Percentiles rank a stretch among this genome's conserved stretches.
These are phyloP conservation scores for Theobroma grandiflorum DNA, from an alignment of 441 rosid genomes.

Conservation along the genomic window DNA sequence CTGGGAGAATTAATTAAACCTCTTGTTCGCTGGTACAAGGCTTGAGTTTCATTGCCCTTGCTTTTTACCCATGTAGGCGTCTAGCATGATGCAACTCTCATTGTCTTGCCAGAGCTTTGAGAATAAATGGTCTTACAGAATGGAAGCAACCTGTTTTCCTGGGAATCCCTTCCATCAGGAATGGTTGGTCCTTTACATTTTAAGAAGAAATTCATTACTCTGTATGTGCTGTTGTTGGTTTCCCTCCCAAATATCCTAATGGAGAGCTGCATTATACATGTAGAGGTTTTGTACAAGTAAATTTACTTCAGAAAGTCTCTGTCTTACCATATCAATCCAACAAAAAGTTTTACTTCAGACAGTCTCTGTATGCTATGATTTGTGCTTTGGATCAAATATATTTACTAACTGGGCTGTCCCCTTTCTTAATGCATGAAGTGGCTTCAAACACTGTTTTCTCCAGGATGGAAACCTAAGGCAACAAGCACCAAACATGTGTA, in stretches of 20 bases:
- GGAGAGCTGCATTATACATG: background rate
- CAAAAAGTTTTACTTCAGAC: background rate
- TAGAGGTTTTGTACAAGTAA: background rate
- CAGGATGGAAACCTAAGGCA: slow-evolving; percentile 66
- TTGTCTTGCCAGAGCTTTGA: background rate
- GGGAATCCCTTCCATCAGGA: background rate
- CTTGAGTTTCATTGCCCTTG: no score
- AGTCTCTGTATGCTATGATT: background rate
- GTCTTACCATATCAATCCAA: no score
- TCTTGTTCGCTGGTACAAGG: no score
- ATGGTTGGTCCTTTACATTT: no score
- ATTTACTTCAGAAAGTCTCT: background rate
- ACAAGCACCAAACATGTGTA: slow-evolving; percentile 58
- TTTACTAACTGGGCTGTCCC: background rate
- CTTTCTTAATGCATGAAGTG: slow-evolving; percentile 56
- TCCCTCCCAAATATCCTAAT: no score
- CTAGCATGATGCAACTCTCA: background rate
- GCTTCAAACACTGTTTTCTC: slow-evolving; percentile 76
- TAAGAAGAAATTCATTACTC: background rate
- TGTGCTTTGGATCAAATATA: background rate
- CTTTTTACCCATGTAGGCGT: no score
- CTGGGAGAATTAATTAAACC: no score
- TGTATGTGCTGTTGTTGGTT: background rate
- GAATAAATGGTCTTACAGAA: background rate
- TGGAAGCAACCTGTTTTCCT: background rate